These are phyloP conservation scores for Botrytis fabae DNA, from an alignment of 2,329 filamentous ascomycete species.

Conservation along the genomic window DNA sequence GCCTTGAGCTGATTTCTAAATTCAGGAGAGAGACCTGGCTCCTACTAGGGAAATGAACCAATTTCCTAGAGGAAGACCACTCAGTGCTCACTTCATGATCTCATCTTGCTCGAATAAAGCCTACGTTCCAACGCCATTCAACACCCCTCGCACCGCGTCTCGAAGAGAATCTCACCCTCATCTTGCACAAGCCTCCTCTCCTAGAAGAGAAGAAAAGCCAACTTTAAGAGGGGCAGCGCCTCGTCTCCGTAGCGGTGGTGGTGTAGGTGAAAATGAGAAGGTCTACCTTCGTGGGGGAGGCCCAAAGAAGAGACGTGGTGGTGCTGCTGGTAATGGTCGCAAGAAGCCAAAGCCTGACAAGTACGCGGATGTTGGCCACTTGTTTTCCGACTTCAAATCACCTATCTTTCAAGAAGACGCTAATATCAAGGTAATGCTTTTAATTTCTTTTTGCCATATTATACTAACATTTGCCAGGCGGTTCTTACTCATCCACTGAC, in stretches of 20 bases:
- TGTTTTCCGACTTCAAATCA: slow-evolving; percentile 21
- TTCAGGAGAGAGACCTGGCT: background rate
- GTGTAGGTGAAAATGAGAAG: background rate
- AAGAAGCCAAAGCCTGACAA: slow-evolving; percentile 21
- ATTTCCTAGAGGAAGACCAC: background rate
- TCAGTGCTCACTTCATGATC: slow-evolving; percentile 10
- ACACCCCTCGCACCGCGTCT: background rate
- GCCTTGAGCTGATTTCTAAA: background rate
- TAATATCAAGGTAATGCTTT: slow-evolving; percentile 22
- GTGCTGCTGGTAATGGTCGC: background rate
- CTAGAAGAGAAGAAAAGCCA: background rate
- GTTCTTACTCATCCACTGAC: slow-evolving; percentile 5
- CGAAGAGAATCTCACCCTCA: background rate
- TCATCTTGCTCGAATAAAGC: slow-evolving; percentile 14
- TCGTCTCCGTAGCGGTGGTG: background rate
- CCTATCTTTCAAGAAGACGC: slow-evolving; percentile 22
- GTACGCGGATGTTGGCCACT: slow-evolving; percentile 14
- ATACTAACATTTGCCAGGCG: background rate
- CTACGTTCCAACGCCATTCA: slow-evolving; percentile 18
- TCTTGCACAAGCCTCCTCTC: background rate
- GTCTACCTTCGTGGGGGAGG: slow-evolving; percentile 13
- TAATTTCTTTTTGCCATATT: background rate
- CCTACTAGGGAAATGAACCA: background rate
- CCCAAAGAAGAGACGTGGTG: slow-evolving; percentile 16
- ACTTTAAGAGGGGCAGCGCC: background rate